Evolutionary conservation across 1,284 basidiomycete genomes (phyloP), one percentile per base, ranked within the genome.

Genomic region (Stygiomarasmius scandens): DNA sequence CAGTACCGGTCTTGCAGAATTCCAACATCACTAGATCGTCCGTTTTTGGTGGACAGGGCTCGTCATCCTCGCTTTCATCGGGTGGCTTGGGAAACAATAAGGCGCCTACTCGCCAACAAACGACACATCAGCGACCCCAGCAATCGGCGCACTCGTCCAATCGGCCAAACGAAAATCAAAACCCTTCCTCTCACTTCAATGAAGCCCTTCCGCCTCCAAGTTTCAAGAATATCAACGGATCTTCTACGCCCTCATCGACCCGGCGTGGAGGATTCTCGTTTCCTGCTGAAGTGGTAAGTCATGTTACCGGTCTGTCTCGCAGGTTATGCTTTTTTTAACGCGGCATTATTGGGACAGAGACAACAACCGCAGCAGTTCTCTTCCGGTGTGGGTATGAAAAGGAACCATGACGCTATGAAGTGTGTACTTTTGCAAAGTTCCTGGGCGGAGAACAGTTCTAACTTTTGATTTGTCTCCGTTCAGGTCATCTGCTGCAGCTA

Each of bases 241-340:
- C 38, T 23, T 49, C 54, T 8, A 49, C 54, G 24, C 54, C 54
- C 34, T n/a, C 41, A 2, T 44, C 41, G 19, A 34, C 46, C 12
- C 45, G 50, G 29, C 51, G 55, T 34, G 58, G 58, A 44, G 58
- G 58, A 10, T 59, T 59, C 38, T 44, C 58, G 8, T 59, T 59
- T 25, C 58, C 58, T 3, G 23, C 58, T 24, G 54, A 56, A 34
- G 23, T 56, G 29, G 58, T 53, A 32, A 56, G 54, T 49, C 50
- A 11, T 25, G 10, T n/a, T n/a, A 12, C 12, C 29, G 29, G 29
- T 32, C 12, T 32, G 29, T 5, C 12, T 32, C 12, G 29, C 12
- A 12, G 29, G 6, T 32, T 12, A 12, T n/a, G n/a, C n/a, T 32
- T 32, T 32, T 32, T 12, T 32, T 5, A 32, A 12, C 12, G 29